A percentile compares a stretch with the other conserved stretches of the same genome.
phyloP scores from a whole-genome alignment of 148 eudicot genomes.

The Rhododendron ovatum region DNA sequence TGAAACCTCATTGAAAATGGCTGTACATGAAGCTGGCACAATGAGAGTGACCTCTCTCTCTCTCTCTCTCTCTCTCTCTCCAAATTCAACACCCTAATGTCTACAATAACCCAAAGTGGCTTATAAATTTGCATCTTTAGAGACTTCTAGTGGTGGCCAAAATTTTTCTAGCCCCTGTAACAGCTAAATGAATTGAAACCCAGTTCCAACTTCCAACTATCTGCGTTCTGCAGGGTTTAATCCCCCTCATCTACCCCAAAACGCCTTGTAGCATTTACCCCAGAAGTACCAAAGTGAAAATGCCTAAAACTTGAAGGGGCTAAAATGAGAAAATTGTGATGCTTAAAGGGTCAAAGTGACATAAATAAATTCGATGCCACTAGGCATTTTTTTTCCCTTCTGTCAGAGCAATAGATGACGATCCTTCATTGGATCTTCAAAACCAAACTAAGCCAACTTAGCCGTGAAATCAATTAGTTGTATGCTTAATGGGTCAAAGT shows the following conservation, averaged over 20 bases:
- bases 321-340: background rate
- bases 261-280: background rate
- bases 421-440: background rate
- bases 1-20: background rate
- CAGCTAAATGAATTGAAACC: background rate
- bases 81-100: background rate
- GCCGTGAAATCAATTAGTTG: background rate
- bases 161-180: background rate
- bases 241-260: background rate
- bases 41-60: background rate
- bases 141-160: background rate
- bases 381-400: too few species aligned
- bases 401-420: background rate
- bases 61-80: background rate
- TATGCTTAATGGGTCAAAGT: background rate
- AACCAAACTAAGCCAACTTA: background rate
- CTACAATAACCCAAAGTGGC: background rate
- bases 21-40: conserved; percentile 4
- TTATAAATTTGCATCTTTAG: background rate
- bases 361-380: background rate
- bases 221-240: background rate
- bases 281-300: background rate
- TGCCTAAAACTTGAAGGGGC: background rate
- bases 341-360: background rate
- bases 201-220: background rate